Percentiles rank a stretch among this genome's conserved stretches.
These are phyloP conservation scores for Trichoderma erinaceum DNA, from an alignment of 495 filamentous ascomycete species.

Conservation along the genomic window DNA sequence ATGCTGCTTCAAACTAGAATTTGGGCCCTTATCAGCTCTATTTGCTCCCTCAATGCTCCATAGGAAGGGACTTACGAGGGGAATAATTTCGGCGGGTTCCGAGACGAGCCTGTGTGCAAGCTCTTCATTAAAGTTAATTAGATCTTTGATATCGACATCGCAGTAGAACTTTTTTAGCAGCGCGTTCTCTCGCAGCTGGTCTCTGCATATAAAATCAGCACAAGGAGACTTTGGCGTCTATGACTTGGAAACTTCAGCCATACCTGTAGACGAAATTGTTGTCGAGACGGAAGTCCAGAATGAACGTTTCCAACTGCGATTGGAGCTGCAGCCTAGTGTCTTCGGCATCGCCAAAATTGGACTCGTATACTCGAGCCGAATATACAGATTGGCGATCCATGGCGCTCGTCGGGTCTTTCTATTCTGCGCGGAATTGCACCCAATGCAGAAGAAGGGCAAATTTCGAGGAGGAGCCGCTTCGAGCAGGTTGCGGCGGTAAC, in stretches of 20 bases:
- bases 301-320: constrained; percentile 69
- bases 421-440: neutral
- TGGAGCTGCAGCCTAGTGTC: constrained; percentile 52
- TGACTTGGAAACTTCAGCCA: constrained; percentile 13
- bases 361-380: constrained; percentile 71
- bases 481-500: neutral
- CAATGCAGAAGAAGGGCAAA: neutral
- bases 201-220: constrained; percentile 49
- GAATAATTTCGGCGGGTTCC: constrained; percentile 89
- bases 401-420: constrained; percentile 16
- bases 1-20: constrained; percentile 76
- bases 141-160: constrained; percentile 92
- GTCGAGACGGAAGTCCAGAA: constrained; percentile 91
- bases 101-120: constrained; percentile 85
- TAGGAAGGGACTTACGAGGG: constrained; percentile 54
- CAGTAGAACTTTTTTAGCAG: constrained; percentile 93
- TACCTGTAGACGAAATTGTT: constrained; percentile 95
- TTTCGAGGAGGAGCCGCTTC: neutral
- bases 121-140: constrained; percentile 96
- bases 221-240: neutral
- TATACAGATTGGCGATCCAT: constrained; percentile 91
- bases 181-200: constrained; percentile 93
- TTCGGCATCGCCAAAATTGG: constrained; percentile 49
- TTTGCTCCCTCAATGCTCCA: neutral
- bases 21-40: constrained; percentile 18